Evolutionary conservation across 2,329 filamentous ascomycete species (phyloP), one percentile per base, ranked within the genome.

Genomic region (Keithomyces neogunnii): DNA sequence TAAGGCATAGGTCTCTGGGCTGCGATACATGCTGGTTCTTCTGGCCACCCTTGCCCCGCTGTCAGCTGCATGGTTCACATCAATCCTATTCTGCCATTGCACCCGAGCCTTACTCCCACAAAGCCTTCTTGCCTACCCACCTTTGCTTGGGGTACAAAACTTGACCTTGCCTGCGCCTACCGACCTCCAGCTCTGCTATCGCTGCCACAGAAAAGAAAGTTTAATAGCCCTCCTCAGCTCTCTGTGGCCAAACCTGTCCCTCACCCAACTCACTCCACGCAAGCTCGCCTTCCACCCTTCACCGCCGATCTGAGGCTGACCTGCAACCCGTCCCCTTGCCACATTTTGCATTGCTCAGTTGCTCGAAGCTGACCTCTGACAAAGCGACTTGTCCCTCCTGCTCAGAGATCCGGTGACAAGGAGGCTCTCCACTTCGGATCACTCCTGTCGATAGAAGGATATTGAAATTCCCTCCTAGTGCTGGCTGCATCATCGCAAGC

Each of bases 221-320:
- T 26, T 26, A 26, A 40, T 7, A 40, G 36, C 35, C 28, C 30
- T 3, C 7, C 19, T 32, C 45, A 47, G 39, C 35, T 47, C 13
- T 30, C 31, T 28, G 33, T 43, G 29, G 10, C 42, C 35, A 48
- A 44, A 42, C 49, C 11, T 43, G 43, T 26, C 43, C 30, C 29
- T 19, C 9, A 31, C 48, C 47, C 13, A 4, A 13, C 30, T 30
- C 3, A n/a, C 42, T 31, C 11, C n/a, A 42, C 35, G 32, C 47
- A 32, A 39, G 32, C 48, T 50, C 28, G 28, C 40, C 26, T 9
- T 46, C n/a, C 13, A 45, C 29, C 26, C 47, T 26, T 53, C 48
- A 48, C 51, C 45, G 51, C 45, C 30, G 47, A 47, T 50, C 45
- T 45, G 29, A 40, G 32, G 45, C 51, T n/a, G 35, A 40, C 32